Base-by-base conservation (phyloP, 805 yeast species). In the Saccharomycopsis fodiens region DNA sequence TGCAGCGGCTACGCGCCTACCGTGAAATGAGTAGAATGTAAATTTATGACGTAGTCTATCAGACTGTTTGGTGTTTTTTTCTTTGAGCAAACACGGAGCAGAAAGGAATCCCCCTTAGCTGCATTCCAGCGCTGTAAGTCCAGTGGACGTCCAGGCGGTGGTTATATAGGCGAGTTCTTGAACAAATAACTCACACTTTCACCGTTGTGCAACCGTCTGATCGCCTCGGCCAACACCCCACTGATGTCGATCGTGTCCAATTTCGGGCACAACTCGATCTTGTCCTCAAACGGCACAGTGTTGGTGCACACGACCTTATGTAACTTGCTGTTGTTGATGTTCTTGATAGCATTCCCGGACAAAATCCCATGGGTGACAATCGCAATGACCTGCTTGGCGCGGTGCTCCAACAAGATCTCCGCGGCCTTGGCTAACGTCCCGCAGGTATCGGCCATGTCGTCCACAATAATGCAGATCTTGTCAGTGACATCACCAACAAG, bases 361-460 rank as follows among this genome's bases (percentile, higher is more conserved):
- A 91, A 80, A 34, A 91, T 85, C 45, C 97, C 98, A 60, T 91
- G 98, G 1, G 97, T 91, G 8, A 91, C 96, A 42, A 93, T 82
- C 10, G 97, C 96, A 52, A 91, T 76, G 20, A 93, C 97, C 52
- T 78, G 74, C 48, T 76, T 71, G 3, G 98, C 97, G 25, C 88
- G 85, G 54, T 86, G 79, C 19, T 76, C 80, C 53, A 88, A 66
- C 50, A 91, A 68, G 4, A 89, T 79, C 52, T 91, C 95, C 8
- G 96, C 91, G 1, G 97, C 97, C 64, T 91, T 91, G 52, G 86
- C 93, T 54, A 91, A 69, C 2, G 98, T 91, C 35, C 98, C 97
- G 66, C 97, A 91, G 3, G 98, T 91, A 60, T 91, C 98, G 32
- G 97, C 97, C 94, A 91, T 93, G 62, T 91, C 98, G 63, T 91